Percentiles rank a stretch among this genome's conserved stretches.
These are phyloP conservation scores for Agrocybe praecox DNA, from an alignment of 768 basidiomycete species.

Conservation along the genomic window DNA sequence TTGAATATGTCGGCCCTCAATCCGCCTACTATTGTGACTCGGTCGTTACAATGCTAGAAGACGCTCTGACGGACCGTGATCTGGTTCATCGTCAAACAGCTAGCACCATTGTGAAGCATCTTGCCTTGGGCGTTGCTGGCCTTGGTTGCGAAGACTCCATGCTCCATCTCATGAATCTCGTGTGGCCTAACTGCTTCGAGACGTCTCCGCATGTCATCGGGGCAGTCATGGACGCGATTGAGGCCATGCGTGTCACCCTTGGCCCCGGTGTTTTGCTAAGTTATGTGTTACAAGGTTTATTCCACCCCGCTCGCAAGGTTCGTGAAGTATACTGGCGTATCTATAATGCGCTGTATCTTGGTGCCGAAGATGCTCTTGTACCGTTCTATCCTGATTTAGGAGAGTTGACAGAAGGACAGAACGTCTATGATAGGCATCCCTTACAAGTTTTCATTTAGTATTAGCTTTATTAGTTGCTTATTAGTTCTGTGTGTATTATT, in stretches of 20 bases:
- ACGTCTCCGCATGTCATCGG: constrained; percentile 98
- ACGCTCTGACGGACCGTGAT: constrained; percentile 97
- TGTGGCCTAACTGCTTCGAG: constrained; percentile 99
- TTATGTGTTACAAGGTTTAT: constrained; percentile 93
- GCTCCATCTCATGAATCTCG: constrained; percentile 95
- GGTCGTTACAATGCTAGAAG: constrained; percentile 97
- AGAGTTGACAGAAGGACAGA: constrained; percentile 90
- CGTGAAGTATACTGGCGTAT: constrained; percentile 98
- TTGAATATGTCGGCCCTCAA: constrained; percentile 97
- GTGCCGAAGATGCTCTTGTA: constrained; percentile 88
- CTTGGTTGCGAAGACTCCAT: constrained; percentile 98
- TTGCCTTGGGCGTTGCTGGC: constrained; percentile 95
- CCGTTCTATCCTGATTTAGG: constrained; percentile 93
- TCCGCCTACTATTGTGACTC: constrained; percentile 97
- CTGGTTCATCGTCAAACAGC: constrained; percentile 98
- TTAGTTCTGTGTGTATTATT: not conserved
- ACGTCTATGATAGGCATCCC: constrained; percentile 84
- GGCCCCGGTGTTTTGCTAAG: constrained; percentile 92
- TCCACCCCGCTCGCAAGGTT: constrained; percentile 97
- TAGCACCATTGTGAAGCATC: constrained; percentile 96
- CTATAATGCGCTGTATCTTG: constrained; percentile 93
- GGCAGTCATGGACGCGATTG: constrained; percentile 97
- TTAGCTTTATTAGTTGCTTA: constrained; percentile 10
- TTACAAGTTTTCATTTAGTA: constrained; percentile 82
- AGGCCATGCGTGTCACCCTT: constrained; percentile 94